These are phyloP conservation scores for Xanthoceras sorbifolium DNA, from an alignment of 345 rosid species.

Conservation along the genomic window DNA sequence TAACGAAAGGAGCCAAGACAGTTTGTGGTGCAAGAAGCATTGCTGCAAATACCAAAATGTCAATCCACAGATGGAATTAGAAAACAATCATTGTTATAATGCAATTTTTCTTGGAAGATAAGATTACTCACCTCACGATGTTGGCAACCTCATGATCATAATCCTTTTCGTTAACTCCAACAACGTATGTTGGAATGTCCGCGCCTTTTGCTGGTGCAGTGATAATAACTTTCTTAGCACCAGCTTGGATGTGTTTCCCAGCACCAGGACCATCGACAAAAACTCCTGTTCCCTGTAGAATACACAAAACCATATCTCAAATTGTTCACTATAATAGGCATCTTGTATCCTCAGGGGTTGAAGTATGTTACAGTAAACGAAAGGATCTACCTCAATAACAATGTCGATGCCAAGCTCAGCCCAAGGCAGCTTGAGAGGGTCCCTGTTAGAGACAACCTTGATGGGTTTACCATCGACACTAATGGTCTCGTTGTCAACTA, in stretches of 20 bases:
- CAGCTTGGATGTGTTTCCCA: constrained; percentile 98
- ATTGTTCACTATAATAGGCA: neutral
- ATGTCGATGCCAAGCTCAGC: constrained; percentile 97
- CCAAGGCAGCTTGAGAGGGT: constrained; percentile 99
- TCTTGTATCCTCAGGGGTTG: neutral
- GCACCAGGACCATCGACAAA: constrained; percentile 99
- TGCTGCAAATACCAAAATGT: constrained; percentile 47
- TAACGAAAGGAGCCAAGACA: constrained; percentile 95
- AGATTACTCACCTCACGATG: constrained; percentile 67
- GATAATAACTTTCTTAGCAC: constrained; percentile 94
- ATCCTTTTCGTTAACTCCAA: constrained; percentile 91
- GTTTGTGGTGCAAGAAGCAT: constrained; percentile 98
- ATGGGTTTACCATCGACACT: constrained; percentile 89
- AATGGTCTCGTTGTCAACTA: constrained; percentile 71
- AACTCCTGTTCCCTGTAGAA: constrained; percentile 89
- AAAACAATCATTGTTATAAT: neutral
- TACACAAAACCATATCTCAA: neutral
- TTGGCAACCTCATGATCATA: constrained; percentile 71
- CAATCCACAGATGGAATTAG: constrained; percentile 8
- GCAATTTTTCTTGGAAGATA: neutral
- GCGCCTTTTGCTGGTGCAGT: constrained; percentile 99
- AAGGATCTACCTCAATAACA: constrained; percentile 75
- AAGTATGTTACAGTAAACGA: neutral
- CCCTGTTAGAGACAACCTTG: constrained; percentile 89
- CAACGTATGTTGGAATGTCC: constrained; percentile 92